Evolutionary conservation across 192 early-diverging fungal species (phyloP), one percentile per base, ranked within the genome.

Genomic region (Pilobolus umbonatus): DNA sequence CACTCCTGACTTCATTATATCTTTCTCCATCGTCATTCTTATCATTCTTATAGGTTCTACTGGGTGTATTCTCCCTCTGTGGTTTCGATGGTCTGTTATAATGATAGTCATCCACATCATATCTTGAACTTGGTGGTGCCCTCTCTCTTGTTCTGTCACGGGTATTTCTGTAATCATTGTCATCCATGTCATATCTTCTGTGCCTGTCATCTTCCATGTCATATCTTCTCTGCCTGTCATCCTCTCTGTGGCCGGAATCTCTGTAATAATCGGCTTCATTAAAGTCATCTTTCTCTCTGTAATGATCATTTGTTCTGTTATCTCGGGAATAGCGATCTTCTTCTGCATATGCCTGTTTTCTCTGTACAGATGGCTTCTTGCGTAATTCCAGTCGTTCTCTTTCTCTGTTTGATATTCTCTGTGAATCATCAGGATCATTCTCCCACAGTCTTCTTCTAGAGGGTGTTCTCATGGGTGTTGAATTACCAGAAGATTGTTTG

Each of bases 311-410:
- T 11, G 32, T 21, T 36, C 51, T 53, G 21, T 53, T 21, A 10
- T 17, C 44, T 38, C 36, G 47, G 25, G 4, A 28, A 24, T 36
- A 32, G 21, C 50, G n/a, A 22, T 54, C 52, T 32, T 54, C 52
- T 12, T 54, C 11, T 12, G 19, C 19, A 22, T 51, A 29, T 15
- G n/a, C 9, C 21, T 38, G 21, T 12, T 38, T 36, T 5, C 35
- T 34, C 4, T 21, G 21, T 24, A 38, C 11, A 5, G 11, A 10
- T 5, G 30, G 4, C 8, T n/a, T 31, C 25, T 54, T 29, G 4
- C 52, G 52, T 36, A 54, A 34, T 54, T 54, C 52, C 32, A 38
- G 52, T 14, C 52, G 52, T 22, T 54, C 52, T 35, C 52, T 54
- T 21, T 54, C 52, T 54, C 52, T 54, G 31, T 35, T 54, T 24